Percentiles rank a stretch among this genome's conserved stretches.
phyloP scores from a whole-genome alignment of 169 alveolate genomes.

The Cardiosporidium cionae region DNA sequence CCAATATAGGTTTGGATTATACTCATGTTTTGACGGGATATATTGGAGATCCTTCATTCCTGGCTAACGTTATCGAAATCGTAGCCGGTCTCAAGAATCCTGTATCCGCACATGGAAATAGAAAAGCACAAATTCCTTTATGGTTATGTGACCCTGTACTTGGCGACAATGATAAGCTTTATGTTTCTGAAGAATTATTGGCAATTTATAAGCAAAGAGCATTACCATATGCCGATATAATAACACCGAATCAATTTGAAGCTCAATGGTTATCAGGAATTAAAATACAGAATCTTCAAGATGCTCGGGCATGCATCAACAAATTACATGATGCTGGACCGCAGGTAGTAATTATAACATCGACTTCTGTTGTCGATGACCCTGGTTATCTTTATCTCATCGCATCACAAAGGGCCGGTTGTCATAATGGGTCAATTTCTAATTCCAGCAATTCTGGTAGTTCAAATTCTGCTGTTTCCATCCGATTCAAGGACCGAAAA shows the following conservation, averaged over 20 bases:
- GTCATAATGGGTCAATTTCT: not conserved
- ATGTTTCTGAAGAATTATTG: constrained; percentile 34
- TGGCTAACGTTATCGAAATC: not conserved
- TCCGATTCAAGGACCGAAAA: not conserved
- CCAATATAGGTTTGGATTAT: not conserved
- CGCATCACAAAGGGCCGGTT: constrained; percentile 3
- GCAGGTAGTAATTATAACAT: constrained; percentile 8
- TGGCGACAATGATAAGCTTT: constrained; percentile 44
- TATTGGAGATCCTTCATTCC: constrained; percentile 20
- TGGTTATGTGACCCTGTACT: constrained; percentile 45
- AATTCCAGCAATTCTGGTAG: no score
- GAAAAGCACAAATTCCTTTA: constrained; percentile 2
- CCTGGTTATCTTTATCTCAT: not conserved
- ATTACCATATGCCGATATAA: constrained; percentile 36
- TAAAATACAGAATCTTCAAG: not conserved
- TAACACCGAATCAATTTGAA: constrained; percentile 52
- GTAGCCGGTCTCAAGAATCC: not conserved
- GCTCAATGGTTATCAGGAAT: constrained; percentile 37
- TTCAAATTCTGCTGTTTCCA: no score
- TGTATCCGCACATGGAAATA: not conserved
- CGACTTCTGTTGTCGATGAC: not conserved
- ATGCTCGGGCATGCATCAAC: not conserved
- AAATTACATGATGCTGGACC: constrained; percentile 17
- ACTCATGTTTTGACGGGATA: constrained; percentile 19
- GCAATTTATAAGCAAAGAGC: constrained; percentile 25